phyloP scores from a whole-genome alignment of 768 basidiomycete species.

The Ramaria rubella region DNA sequence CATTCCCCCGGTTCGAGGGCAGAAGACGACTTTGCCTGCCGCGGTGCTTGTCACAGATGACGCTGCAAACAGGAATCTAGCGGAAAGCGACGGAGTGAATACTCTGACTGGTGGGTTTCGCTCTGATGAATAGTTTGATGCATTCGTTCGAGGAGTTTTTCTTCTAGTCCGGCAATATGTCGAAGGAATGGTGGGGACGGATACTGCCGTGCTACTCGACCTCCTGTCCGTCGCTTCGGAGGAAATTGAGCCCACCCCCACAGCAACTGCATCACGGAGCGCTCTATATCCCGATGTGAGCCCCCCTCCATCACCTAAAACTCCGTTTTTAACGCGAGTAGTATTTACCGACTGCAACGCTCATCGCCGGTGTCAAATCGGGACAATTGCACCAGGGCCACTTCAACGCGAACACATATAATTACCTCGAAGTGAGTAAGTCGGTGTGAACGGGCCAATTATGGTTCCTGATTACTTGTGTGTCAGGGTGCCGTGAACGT shows the following conservation, averaged over 20 bases:
- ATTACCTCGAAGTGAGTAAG: constrained; percentile 79
- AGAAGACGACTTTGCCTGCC: constrained; percentile 41
- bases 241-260: constrained; percentile 56
- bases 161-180: constrained; percentile 70
- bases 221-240: constrained; percentile 66
- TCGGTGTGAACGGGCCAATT: too few relatives aligned
- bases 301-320: background rate
- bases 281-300: constrained; percentile 71
- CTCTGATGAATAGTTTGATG: background rate
- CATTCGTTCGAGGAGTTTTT: constrained; percentile 1
- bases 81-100: constrained; percentile 54
- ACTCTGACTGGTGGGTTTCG: constrained; percentile 51
- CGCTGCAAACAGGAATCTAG: constrained; percentile 71
- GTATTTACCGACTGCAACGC: constrained; percentile 70
- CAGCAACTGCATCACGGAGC: constrained; percentile 40
- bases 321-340: constrained; percentile 25
- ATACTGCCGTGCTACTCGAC: constrained; percentile 58
- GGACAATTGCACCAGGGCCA: constrained; percentile 86
- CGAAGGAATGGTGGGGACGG: constrained; percentile 58
- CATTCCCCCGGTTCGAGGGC: constrained; percentile 46
- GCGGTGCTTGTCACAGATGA: constrained; percentile 89
- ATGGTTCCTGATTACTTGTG: background rate
- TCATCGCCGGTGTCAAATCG: constrained; percentile 78
- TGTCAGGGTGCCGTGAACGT: constrained; percentile 73
- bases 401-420: constrained; percentile 93